phyloP scores from a whole-genome alignment of 228 moss, liverwort and hornwort genomes.

The Sphagnum magellanicum region DNA sequence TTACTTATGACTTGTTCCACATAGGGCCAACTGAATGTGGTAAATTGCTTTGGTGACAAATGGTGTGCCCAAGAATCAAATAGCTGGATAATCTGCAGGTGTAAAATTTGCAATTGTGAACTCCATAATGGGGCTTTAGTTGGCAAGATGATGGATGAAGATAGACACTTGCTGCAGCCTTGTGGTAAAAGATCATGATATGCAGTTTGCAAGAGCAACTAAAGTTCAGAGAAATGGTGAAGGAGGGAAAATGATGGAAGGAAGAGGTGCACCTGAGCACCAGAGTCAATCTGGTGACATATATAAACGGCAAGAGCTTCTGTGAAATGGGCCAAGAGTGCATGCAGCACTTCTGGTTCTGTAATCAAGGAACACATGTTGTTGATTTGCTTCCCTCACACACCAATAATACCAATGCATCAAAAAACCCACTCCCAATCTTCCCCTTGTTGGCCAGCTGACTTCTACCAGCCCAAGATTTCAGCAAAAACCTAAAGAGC shows the following conservation, averaged over 20 bases:
- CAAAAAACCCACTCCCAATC: neutral
- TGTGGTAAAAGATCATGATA: no score
- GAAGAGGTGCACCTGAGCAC: slow-evolving; percentile 45
- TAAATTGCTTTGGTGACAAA: slow-evolving; percentile 75
- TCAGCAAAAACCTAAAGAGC: no score
- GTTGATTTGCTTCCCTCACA: neutral
- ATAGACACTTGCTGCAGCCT: no score
- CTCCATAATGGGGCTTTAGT: no score
- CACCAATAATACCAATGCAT: neutral
- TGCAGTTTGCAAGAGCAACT: no score
- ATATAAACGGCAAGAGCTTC: slow-evolving; percentile 68
- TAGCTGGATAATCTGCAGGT: slow-evolving; percentile 60
- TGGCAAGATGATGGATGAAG: no score
- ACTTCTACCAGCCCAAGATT: no score
- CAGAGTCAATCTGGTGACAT: slow-evolving; percentile 74
- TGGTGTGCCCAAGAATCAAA: slow-evolving; percentile 99
- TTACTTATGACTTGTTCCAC: slow-evolving; percentile 44
- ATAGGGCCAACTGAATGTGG: slow-evolving; percentile 75
- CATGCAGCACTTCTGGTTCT: slow-evolving; percentile 62
- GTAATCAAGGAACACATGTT: slow-evolving; percentile 1
- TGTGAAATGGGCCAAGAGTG: slow-evolving; percentile 60
- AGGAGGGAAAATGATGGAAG: neutral
- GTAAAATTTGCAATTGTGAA: no score
- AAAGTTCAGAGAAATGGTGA: neutral
- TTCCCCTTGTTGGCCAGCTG: no score